Conservation (phyloP, 2,329 filamentous ascomycete genomes). For the Septoria linicola region DNA sequence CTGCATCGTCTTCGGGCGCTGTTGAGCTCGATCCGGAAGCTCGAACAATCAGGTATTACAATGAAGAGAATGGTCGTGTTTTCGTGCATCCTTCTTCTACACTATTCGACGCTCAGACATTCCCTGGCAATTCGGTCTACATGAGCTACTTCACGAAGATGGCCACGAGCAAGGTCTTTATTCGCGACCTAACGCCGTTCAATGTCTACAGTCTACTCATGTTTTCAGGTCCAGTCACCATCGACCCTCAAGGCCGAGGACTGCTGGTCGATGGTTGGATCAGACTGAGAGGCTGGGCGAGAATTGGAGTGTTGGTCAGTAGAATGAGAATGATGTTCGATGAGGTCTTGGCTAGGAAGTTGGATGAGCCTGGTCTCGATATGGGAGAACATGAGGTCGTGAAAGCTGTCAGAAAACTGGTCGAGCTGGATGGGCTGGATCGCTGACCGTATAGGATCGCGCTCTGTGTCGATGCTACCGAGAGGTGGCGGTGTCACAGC, state of each 20-base stretch:
- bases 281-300: slow-evolving; percentile 81
- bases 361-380: slow-evolving; percentile 65
- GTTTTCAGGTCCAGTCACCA: slow-evolving; percentile 78
- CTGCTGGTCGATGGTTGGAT: slow-evolving; percentile 92
- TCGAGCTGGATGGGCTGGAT: slow-evolving; percentile 75
- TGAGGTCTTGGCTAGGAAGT: slow-evolving; percentile 73
- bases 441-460: slow-evolving; percentile 21
- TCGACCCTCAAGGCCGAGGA: slow-evolving; percentile 84
- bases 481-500: too few relatives aligned
- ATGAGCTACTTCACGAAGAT: slow-evolving; percentile 91
- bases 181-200: slow-evolving; percentile 88
- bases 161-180: slow-evolving; percentile 86
- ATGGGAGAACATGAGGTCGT: slow-evolving; percentile 63
- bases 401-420: slow-evolving; percentile 71
- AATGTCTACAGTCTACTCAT: slow-evolving; percentile 85
- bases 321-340: slow-evolving; percentile 84
- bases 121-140: slow-evolving; percentile 72
- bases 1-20: slow-evolving; percentile 78
- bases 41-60: slow-evolving; percentile 87
- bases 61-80: slow-evolving; percentile 75
- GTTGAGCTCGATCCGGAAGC: slow-evolving; percentile 93
- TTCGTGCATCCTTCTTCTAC: slow-evolving; percentile 91
- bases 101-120: slow-evolving; percentile 78
- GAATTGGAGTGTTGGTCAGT: slow-evolving; percentile 86
- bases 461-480: too few relatives aligned